Percentiles rank a stretch among this genome's conserved stretches.
phyloP scores from a whole-genome alignment of 768 basidiomycete genomes.

The Tubosaeta brunneosetosa region DNA sequence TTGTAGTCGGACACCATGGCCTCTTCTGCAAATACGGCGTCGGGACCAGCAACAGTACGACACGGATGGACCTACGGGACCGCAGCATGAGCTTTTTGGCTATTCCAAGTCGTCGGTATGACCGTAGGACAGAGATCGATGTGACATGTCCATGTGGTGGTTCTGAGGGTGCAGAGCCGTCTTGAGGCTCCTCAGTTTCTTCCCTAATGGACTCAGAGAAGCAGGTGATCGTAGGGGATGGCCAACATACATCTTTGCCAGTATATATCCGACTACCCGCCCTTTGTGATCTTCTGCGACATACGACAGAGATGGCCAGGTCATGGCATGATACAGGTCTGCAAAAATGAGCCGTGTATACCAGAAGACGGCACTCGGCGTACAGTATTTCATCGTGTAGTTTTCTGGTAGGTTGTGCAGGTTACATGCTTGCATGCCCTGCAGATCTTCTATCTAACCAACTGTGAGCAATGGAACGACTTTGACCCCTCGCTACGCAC shows the following conservation, averaged over 20 bases:
- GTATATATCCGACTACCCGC: slow-evolving; percentile 87
- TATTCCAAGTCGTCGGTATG: slow-evolving; percentile 85
- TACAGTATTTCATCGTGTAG: slow-evolving; percentile 79
- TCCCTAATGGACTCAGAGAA: slow-evolving; percentile 49
- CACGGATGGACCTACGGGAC: slow-evolving; percentile 59
- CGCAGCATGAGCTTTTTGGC: slow-evolving; percentile 94
- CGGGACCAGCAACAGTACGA: not conserved
- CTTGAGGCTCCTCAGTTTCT: slow-evolving; percentile 39
- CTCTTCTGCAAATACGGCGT: slow-evolving; percentile 52
- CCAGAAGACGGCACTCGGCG: slow-evolving; percentile 17
- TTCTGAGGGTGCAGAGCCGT: slow-evolving; percentile 44
- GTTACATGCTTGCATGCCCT: slow-evolving; percentile 93
- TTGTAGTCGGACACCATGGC: slow-evolving; percentile 89
- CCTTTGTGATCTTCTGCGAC: slow-evolving; percentile 90
- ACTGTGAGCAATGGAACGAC: slow-evolving; percentile 13
- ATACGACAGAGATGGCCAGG: slow-evolving; percentile 91
- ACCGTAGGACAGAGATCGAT: slow-evolving; percentile 89
- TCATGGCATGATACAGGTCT: slow-evolving; percentile 89
- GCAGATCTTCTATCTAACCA: slow-evolving; percentile 74
- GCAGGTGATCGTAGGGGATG: not conserved
- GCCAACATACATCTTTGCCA: slow-evolving; percentile 83
- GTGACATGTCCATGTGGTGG: slow-evolving; percentile 88
- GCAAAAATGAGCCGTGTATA: not conserved
- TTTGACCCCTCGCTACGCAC: slow-evolving; percentile 12
- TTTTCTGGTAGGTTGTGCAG: slow-evolving; percentile 92